Conservation (phyloP, 2,329 filamentous ascomycete genomes). For the Fusarium paranaense region DNA sequence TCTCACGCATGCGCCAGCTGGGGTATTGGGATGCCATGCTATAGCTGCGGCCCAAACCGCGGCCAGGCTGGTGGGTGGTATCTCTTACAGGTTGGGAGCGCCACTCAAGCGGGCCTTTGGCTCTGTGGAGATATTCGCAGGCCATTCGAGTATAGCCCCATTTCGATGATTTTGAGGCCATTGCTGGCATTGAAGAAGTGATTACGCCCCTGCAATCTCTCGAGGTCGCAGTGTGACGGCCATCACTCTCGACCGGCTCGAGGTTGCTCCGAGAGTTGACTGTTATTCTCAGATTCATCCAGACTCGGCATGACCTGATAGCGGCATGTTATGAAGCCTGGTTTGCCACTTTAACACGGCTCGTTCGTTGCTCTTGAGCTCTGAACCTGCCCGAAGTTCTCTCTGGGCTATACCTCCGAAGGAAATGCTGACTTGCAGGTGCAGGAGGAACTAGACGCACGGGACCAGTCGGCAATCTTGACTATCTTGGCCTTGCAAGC, state of each 20-base stretch:
- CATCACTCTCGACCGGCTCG: slow-evolving; percentile 10
- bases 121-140: background rate
- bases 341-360: slow-evolving; percentile 4
- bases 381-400: background rate
- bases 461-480: background rate
- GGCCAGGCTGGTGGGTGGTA: slow-evolving; percentile 36
- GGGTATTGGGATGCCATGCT: slow-evolving; percentile 27
- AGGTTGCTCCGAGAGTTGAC: background rate
- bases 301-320: slow-evolving; percentile 17
- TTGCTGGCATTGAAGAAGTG: background rate
- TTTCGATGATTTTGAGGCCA: background rate
- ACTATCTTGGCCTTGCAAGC: background rate
- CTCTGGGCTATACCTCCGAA: background rate
- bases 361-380: background rate
- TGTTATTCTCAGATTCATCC: background rate
- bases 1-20: slow-evolving; percentile 26
- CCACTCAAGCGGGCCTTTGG: slow-evolving; percentile 34
- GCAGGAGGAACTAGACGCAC: background rate
- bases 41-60: slow-evolving; percentile 41
- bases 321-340: background rate
- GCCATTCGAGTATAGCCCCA: background rate
- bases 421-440: background rate
- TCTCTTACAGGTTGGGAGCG: slow-evolving; percentile 31
- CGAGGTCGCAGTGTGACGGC: slow-evolving; percentile 18
- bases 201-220: slow-evolving; percentile 7